Evolutionary conservation across 306 rosid genomes (phyloP).

Genomic region (Ormosia semicastrata): DNA sequence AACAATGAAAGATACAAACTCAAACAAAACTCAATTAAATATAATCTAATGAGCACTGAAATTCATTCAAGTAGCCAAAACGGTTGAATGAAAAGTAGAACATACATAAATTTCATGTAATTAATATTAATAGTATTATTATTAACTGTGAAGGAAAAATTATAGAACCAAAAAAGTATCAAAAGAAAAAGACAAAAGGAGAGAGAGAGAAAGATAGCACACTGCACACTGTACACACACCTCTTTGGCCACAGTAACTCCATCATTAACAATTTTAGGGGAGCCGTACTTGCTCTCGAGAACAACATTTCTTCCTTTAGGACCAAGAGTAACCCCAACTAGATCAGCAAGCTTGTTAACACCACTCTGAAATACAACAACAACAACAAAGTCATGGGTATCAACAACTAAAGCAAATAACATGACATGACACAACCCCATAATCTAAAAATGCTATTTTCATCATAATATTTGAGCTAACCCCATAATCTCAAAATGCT

Average conservation of each 20-base stretch:
- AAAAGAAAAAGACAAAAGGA: too few species aligned
- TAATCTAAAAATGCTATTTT: too few species aligned
- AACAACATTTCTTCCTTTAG: constrained; percentile 97
- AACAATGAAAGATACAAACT: background rate
- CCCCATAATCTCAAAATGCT: too few species aligned
- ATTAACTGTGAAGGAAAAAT: too few species aligned
- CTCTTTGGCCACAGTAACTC: constrained; percentile 98
- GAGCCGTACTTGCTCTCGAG: constrained; percentile 98
- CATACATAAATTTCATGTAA: background rate
- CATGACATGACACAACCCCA: too few species aligned
- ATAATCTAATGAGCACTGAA: background rate
- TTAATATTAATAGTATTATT: too few species aligned
- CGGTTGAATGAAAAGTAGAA: background rate
- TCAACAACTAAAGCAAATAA: too few species aligned
- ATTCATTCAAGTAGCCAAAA: background rate
- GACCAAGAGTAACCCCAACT: constrained; percentile 98
- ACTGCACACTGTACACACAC: constrained; percentile 22
- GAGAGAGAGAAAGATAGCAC: background rate
- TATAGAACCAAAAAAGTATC: too few species aligned
- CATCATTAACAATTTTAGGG: constrained; percentile 93
- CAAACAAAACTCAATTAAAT: background rate
- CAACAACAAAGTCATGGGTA: background rate
- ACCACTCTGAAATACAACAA: constrained; percentile 55
- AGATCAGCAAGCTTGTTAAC: constrained; percentile 98
- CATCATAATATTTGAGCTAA: too few species aligned